A percentile compares a stretch with the other conserved stretches of the same genome.
phyloP scores from a whole-genome alignment of 352 stramenopile species.

The Globisporangium nodosum region DNA sequence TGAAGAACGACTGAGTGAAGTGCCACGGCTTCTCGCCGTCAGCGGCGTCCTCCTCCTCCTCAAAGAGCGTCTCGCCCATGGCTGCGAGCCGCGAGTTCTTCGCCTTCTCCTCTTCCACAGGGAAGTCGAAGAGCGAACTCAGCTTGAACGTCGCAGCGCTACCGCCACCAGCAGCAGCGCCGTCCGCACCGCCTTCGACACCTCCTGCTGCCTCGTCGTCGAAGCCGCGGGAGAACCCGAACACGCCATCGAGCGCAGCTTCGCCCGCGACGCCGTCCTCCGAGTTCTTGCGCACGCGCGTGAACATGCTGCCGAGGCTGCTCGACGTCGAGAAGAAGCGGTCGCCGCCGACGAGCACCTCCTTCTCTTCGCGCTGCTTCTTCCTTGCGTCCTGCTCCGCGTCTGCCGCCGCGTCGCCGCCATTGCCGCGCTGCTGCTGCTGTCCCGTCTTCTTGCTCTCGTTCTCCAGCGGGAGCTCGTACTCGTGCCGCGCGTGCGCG shows the following conservation, averaged over 20 bases:
- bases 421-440: constrained; percentile 15
- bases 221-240: constrained; percentile 19
- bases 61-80: constrained; percentile 44
- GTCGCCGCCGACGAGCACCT: constrained; percentile 48
- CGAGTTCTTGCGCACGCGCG: constrained; percentile 76
- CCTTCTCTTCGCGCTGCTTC: constrained; percentile 32
- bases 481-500: constrained; percentile 29
- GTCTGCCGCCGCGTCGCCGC: constrained; percentile 14
- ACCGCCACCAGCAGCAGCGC: constrained; percentile 4
- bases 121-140: constrained; percentile 64
- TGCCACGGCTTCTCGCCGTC: constrained; percentile 27
- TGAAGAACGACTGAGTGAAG: constrained; percentile 32
- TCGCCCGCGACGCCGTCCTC: constrained; percentile 73
- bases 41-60: constrained; percentile 22
- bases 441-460: constrained; percentile 1
- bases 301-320: constrained; percentile 59
- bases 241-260: constrained; percentile 68
- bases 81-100: constrained; percentile 24
- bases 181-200: not conserved
- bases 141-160: constrained; percentile 49
- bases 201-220: constrained; percentile 5
- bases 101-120: constrained; percentile 42
- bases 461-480: constrained; percentile 40
- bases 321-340: constrained; percentile 67
- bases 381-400: constrained; percentile 13